Percentiles rank a stretch among this genome's conserved stretches.
Conservation (phyloP, 108 stramenopile species). For the Mediolabrus comicus region DNA sequence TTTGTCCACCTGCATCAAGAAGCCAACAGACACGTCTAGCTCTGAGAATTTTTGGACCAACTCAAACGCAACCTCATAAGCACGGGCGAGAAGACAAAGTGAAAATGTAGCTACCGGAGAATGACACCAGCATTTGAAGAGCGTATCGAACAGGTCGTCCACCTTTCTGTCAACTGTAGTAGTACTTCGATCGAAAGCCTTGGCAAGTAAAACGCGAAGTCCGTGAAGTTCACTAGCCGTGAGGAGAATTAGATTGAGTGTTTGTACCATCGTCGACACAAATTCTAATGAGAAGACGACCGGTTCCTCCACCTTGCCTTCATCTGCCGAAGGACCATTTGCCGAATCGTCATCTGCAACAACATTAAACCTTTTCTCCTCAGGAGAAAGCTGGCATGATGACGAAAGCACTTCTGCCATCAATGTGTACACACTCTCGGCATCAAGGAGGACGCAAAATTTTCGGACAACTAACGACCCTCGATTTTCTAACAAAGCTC, state of each 20-base stretch:
- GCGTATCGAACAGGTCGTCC: slow-evolving; percentile 71
- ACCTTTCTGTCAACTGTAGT: slow-evolving; percentile 24
- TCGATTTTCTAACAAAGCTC: slow-evolving; percentile 90
- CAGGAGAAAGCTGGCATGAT: slow-evolving; percentile 46
- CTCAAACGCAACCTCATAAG: slow-evolving; percentile 92
- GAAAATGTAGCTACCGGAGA: slow-evolving; percentile 96
- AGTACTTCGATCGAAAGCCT: slow-evolving; percentile 35
- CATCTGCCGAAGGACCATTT: slow-evolving; percentile 31
- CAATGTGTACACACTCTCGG: slow-evolving; percentile 91
- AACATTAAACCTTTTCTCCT: neutral
- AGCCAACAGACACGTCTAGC: slow-evolving; percentile 94
- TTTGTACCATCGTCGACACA: slow-evolving; percentile 95
- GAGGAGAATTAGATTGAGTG: slow-evolving; percentile 94
- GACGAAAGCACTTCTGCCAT: slow-evolving; percentile 81
- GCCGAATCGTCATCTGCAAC: neutral
- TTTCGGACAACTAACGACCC: slow-evolving; percentile 96
- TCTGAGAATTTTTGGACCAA: slow-evolving; percentile 88
- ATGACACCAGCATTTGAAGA: slow-evolving; percentile 97
- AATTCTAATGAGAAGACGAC: slow-evolving; percentile 76
- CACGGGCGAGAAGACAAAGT: slow-evolving; percentile 94
- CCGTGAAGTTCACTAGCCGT: slow-evolving; percentile 95
- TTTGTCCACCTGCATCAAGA: slow-evolving; percentile 98
- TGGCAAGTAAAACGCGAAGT: slow-evolving; percentile 69
- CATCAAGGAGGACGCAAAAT: slow-evolving; percentile 92
- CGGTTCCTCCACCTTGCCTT: slow-evolving; percentile 36